Percentiles rank a stretch among this genome's conserved stretches.
These are phyloP conservation scores for Erythrobasidium hasegawianum DNA, from an alignment of 1,284 basidiomycete genomes.

Conservation along the genomic window DNA sequence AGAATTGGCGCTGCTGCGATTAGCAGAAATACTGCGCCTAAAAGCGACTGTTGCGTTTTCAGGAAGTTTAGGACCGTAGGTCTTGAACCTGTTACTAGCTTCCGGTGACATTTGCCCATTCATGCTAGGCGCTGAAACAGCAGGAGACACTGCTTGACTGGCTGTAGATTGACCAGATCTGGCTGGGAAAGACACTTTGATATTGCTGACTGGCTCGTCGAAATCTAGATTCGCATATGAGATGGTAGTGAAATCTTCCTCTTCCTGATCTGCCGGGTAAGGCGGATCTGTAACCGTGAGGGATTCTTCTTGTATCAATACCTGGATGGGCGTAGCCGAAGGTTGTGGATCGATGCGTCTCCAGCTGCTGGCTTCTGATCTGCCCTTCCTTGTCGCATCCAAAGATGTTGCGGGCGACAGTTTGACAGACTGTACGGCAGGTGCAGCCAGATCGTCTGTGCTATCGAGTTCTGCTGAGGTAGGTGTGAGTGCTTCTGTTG, in stretches of 20 bases:
- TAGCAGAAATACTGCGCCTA: slow-evolving; percentile 19
- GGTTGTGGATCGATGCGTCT: background rate
- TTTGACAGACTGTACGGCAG: background rate
- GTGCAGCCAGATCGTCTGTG: no score
- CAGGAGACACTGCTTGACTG: background rate
- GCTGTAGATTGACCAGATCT: background rate
- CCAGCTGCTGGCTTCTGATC: slow-evolving; percentile 4
- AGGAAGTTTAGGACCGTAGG: slow-evolving; percentile 23
- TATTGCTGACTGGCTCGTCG: background rate
- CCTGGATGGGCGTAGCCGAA: background rate
- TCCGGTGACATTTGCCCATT: slow-evolving; percentile 6
- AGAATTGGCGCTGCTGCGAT: slow-evolving; percentile 1
- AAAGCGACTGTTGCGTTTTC: slow-evolving; percentile 26
- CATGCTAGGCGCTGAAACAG: background rate
- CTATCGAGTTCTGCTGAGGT: background rate
- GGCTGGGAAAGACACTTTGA: slow-evolving; percentile 25
- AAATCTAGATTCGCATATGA: slow-evolving; percentile 10
- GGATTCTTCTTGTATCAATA: background rate
- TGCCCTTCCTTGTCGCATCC: background rate
- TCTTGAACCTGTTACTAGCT: slow-evolving; percentile 9
- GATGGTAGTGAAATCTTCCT: slow-evolving; percentile 19
- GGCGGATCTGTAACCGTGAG: slow-evolving; percentile 8
- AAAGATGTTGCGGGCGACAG: background rate
- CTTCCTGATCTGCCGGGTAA: background rate
- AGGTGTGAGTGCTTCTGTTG: background rate